These are phyloP conservation scores for Gypsophila paniculata DNA, from an alignment of 179 eudicot species.

Conservation along the genomic window DNA sequence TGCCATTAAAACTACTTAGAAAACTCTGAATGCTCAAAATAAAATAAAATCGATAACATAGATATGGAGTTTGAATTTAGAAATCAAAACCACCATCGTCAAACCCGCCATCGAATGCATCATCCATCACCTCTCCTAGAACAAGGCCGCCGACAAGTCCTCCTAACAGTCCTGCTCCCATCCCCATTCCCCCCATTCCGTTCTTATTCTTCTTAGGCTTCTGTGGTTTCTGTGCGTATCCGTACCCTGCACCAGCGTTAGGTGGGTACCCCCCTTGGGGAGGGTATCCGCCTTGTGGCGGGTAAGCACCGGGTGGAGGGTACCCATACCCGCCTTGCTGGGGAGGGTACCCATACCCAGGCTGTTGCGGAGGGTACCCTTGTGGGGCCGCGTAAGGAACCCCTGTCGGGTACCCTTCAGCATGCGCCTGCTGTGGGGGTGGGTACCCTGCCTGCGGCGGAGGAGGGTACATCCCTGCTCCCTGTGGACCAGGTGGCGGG, in stretches of 20 bases:
- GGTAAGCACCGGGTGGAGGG: constrained; percentile 27
- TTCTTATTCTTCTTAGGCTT: constrained; percentile 28
- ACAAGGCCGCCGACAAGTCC: constrained; percentile 49
- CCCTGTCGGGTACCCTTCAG: constrained; percentile 15
- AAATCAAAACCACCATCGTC: constrained; percentile 29
- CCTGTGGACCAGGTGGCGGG: neutral
- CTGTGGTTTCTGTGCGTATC: constrained; percentile 22
- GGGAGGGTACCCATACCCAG: constrained; percentile 23
- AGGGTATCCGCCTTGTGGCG: constrained; percentile 28
- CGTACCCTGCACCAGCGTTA: constrained; percentile 32
- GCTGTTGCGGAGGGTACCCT: constrained; percentile 26
- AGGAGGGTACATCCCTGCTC: constrained; percentile 12
- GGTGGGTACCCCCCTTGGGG: constrained; percentile 23
- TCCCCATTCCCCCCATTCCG: constrained; percentile 32
- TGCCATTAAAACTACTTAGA: too few relatives aligned
- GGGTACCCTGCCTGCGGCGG: constrained; percentile 15
- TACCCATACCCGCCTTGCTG: constrained; percentile 21
- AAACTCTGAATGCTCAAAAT: neutral
- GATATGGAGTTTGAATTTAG: constrained; percentile 1
- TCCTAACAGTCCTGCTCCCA: constrained; percentile 43
- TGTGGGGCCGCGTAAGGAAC: neutral
- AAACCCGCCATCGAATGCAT: constrained; percentile 28
- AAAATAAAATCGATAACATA: neutral
- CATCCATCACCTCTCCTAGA: constrained; percentile 38
- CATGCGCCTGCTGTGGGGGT: constrained; percentile 2